These are phyloP conservation scores for Phytophthora megakarya DNA, from an alignment of 352 stramenopile species.

Conservation along the genomic window DNA sequence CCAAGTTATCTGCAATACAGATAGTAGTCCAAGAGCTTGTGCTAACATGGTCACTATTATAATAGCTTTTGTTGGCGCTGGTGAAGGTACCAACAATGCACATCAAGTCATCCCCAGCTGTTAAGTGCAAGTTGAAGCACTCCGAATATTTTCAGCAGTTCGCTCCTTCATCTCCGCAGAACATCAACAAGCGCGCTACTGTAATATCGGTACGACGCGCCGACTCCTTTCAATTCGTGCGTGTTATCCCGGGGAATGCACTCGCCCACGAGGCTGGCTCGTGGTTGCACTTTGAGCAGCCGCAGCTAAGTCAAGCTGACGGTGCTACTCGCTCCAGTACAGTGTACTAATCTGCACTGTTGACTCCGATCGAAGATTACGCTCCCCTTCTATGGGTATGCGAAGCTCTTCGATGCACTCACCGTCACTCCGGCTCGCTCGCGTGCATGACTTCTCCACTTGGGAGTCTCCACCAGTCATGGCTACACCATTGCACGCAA, in stretches of 20 bases:
- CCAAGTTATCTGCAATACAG: neutral
- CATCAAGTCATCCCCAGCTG: slow-evolving; percentile 18
- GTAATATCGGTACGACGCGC: neutral
- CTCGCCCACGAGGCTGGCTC: slow-evolving; percentile 1
- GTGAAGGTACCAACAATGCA: slow-evolving; percentile 1
- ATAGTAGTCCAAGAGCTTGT: neutral
- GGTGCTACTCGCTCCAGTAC: neutral
- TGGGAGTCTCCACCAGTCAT: too few species aligned
- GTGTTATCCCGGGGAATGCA: slow-evolving; percentile 19
- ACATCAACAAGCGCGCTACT: neutral
- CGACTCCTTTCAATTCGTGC: slow-evolving; percentile 8
- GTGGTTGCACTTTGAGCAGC: slow-evolving; percentile 18
- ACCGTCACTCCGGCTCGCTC: slow-evolving; percentile 21
- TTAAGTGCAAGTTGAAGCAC: slow-evolving; percentile 24
- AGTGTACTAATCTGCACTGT: slow-evolving; percentile 16
- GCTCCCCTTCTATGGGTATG: slow-evolving; percentile 31
- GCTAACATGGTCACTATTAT: neutral
- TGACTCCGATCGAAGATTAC: slow-evolving; percentile 16
- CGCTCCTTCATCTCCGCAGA: too few species aligned
- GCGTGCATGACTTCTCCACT: slow-evolving; percentile 4
- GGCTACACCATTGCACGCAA: neutral
- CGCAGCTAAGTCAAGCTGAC: slow-evolving; percentile 17
- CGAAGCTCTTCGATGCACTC: slow-evolving; percentile 15
- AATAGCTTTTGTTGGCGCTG: neutral
- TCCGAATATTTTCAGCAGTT: slow-evolving; percentile 19